phyloP scores from a whole-genome alignment of 202 grass and related monocot species.

The Bolboschoenoplectus hybrid region DNA sequence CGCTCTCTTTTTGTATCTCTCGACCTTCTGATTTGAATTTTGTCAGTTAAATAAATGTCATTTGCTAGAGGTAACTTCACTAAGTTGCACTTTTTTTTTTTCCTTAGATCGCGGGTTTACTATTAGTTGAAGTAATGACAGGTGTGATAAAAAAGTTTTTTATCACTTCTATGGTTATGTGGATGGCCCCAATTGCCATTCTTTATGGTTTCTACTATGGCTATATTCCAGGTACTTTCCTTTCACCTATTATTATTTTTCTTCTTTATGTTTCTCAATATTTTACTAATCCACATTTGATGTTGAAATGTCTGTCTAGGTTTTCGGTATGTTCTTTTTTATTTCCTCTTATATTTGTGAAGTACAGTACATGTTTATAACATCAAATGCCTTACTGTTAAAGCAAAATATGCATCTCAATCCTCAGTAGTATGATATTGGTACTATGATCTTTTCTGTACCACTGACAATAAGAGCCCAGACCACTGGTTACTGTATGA shows the following conservation, averaged over 20 bases:
- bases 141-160: conserved; percentile 78
- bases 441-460: background rate
- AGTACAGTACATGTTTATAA: background rate
- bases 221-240: conserved; percentile 70
- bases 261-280: background rate
- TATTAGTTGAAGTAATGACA: conserved; percentile 54
- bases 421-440: background rate
- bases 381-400: background rate
- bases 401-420: background rate
- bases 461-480: background rate
- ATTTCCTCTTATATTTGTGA: background rate
- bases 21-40: background rate
- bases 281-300: background rate
- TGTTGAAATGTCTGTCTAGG: background rate
- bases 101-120: conserved; percentile 30
- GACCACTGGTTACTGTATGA: background rate
- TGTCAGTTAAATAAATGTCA: background rate
- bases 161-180: conserved; percentile 80
- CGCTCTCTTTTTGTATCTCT: background rate
- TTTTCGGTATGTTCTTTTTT: background rate
- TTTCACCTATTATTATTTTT: background rate
- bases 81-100: background rate
- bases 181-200: conserved; percentile 72
- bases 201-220: conserved; percentile 80
- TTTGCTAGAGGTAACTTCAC: background rate